Conservation (phyloP, 2,329 filamentous ascomycete species). For the Clarireedia hainanense region DNA sequence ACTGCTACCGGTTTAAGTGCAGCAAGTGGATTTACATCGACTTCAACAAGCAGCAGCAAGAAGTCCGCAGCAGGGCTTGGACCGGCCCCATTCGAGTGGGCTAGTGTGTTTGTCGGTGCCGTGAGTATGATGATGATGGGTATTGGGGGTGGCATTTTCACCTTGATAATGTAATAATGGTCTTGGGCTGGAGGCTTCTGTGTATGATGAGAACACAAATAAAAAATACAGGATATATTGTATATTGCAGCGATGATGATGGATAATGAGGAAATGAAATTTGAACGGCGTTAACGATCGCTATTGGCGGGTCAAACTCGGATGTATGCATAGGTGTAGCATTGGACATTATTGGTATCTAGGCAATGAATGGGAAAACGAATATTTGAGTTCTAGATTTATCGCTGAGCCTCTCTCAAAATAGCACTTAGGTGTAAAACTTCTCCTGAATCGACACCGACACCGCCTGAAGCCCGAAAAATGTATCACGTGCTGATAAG, state of each 20-base stretch:
- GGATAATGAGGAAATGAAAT: background rate
- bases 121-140: conserved; percentile 18
- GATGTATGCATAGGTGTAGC: too few relatives aligned
- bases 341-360: too few relatives aligned
- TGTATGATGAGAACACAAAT: background rate
- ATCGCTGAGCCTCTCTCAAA: too few relatives aligned
- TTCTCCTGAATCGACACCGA: too few relatives aligned
- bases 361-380: too few relatives aligned
- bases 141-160: conserved; percentile 23
- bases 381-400: too few relatives aligned
- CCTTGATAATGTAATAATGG: conserved; percentile 2
- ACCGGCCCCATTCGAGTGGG: conserved; percentile 24
- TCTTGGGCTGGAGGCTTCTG: background rate
- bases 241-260: background rate
- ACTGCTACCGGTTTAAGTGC: conserved; percentile 23
- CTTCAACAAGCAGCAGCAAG: conserved; percentile 11
- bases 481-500: conserved; percentile 4
- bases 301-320: background rate
- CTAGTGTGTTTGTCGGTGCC: conserved; percentile 16
- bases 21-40: conserved; percentile 21
- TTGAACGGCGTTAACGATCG: background rate
- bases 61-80: conserved; percentile 20
- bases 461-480: background rate
- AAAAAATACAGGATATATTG: background rate
- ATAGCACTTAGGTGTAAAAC: too few relatives aligned